Conservation (phyloP, 345 rosid species). For the Salix purpurea region DNA sequence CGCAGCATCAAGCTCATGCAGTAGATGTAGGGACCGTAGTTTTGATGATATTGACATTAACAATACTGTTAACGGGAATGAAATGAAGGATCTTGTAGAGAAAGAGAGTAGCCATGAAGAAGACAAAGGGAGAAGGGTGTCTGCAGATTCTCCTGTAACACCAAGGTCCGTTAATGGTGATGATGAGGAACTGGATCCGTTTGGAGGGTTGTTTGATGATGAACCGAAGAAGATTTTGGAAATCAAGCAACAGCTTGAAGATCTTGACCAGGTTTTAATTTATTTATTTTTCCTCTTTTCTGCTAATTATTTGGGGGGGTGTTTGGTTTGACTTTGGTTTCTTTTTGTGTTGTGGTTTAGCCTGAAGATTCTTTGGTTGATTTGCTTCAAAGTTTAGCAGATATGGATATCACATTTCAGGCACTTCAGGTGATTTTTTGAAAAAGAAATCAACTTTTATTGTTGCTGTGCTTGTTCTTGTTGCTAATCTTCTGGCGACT, state of each 20-base stretch:
- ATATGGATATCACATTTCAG: conserved; percentile 91
- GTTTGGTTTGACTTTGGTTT: conserved; percentile 17
- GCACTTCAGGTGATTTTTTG: conserved; percentile 63
- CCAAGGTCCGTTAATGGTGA: conserved; percentile 39
- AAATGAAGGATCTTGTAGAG: conserved; percentile 11
- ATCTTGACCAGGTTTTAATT: conserved; percentile 71
- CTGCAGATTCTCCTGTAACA: conserved; percentile 40
- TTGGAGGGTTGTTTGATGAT: conserved; percentile 89
- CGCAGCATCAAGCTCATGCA: conserved; percentile 44
- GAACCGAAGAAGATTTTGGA: conserved; percentile 77
- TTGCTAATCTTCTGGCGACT: background rate
- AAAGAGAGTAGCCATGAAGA: conserved; percentile 30
- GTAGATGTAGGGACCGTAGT: conserved; percentile 61
- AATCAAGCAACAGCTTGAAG: conserved; percentile 82
- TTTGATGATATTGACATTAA: conserved; percentile 30
- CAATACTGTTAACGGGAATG: conserved; percentile 21
- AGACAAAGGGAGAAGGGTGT: conserved; percentile 14
- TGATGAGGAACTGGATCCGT: conserved; percentile 51
- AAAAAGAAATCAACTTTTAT: background rate
- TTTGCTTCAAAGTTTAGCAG: conserved; percentile 89
- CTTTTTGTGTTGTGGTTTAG: conserved; percentile 27
- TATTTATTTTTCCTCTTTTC: background rate
- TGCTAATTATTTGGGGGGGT: background rate
- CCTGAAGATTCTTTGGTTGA: conserved; percentile 81
- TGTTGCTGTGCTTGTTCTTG: background rate